These are phyloP conservation scores for Aspergillus uvarum DNA, from an alignment of 2,329 filamentous ascomycete genomes.

Conservation along the genomic window DNA sequence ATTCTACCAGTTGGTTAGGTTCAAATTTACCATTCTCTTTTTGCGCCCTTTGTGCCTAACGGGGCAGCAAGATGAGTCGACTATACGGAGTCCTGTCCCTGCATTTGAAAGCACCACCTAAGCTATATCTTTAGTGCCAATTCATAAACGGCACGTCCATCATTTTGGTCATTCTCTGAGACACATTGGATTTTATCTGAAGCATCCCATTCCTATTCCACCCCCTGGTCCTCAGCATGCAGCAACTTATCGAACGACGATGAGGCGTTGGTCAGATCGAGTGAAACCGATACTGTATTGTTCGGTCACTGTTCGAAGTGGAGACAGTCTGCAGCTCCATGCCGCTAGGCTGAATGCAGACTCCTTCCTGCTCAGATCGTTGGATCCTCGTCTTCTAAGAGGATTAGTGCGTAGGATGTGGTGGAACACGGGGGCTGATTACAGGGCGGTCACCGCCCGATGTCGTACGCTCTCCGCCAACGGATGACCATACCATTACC, in stretches of 20 bases:
- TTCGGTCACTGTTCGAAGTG: neutral
- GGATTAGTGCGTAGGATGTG: neutral
- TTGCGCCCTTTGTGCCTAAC: neutral
- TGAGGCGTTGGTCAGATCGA: neutral
- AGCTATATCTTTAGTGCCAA: neutral
- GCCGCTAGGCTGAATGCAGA: neutral
- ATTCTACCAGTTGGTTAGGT: neutral
- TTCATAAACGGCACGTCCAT: neutral
- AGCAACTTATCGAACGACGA: neutral
- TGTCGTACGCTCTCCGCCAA: neutral
- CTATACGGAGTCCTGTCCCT: neutral
- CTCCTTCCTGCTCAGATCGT: neutral
- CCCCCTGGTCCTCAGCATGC: neutral
- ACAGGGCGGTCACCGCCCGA: neutral
- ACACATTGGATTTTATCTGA: neutral
- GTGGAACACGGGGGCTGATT: conserved; percentile 3
- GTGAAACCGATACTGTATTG: neutral
- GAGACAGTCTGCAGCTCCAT: neutral
- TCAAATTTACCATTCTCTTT: neutral
- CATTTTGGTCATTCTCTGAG: too few species aligned
- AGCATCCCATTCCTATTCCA: neutral
- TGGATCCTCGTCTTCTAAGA: neutral
- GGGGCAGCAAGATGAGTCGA: neutral
- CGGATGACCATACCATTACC: neutral
- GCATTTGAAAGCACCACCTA: neutral